A percentile compares a stretch with the other conserved stretches of the same genome.
phyloP scores from a whole-genome alignment of 768 basidiomycete genomes.

The Galerina marginata region DNA sequence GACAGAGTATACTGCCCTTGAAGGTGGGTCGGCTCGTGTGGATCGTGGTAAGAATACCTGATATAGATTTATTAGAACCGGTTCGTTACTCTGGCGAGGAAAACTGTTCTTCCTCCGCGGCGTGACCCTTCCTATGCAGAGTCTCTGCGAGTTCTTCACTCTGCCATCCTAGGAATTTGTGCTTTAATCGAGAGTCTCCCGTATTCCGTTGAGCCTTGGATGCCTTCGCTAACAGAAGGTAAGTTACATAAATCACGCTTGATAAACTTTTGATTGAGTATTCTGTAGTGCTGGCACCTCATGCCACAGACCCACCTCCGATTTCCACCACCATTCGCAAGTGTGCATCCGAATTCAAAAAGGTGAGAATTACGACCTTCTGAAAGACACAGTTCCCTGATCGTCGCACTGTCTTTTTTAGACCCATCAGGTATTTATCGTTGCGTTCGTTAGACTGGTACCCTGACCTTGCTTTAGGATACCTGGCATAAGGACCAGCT shows the following conservation, averaged over 20 bases:
- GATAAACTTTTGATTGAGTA: conserved; percentile 14
- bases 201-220: conserved; percentile 93
- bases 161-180: conserved; percentile 88
- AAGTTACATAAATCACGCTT: conserved; percentile 4
- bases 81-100: conserved; percentile 70
- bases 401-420: conserved; percentile 27
- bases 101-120: conserved; percentile 69
- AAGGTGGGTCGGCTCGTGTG: conserved; percentile 55
- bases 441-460: background rate
- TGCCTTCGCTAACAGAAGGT: conserved; percentile 84
- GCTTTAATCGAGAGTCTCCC: conserved; percentile 93
- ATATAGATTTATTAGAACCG: conserved; percentile 60
- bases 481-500: conserved; percentile 92
- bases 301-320: conserved; percentile 86
- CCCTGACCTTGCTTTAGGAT: conserved; percentile 53
- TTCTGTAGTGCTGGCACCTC: conserved; percentile 67
- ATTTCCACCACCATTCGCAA: conserved; percentile 90
- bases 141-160: conserved; percentile 76
- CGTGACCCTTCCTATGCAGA: conserved; percentile 76
- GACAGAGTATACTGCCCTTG: conserved; percentile 82
- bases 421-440: conserved; percentile 63
- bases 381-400: conserved; percentile 15
- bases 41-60: background rate
- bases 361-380: conserved; percentile 48
- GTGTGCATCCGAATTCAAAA: conserved; percentile 85